These are phyloP conservation scores for Alternaria conjuncta DNA, from an alignment of 2,329 filamentous ascomycete genomes.

Conservation along the genomic window DNA sequence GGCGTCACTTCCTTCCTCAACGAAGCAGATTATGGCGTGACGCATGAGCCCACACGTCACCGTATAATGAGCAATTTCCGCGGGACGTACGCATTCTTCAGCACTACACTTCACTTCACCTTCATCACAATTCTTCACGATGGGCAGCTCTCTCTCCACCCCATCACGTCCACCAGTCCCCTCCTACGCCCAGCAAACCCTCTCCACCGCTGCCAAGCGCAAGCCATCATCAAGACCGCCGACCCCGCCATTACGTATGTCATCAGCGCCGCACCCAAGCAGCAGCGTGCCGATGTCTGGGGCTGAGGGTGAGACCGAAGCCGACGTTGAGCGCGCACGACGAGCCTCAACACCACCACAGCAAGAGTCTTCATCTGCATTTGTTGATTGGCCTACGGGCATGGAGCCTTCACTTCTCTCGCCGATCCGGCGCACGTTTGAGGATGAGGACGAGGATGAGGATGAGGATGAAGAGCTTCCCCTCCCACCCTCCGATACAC, in stretches of 20 bases:
- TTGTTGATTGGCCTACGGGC: background rate
- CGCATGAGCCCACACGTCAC: background rate
- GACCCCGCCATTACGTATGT: background rate
- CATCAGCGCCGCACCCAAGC: background rate
- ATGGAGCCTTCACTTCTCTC: background rate
- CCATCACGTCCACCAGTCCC: background rate
- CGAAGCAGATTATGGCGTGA: background rate
- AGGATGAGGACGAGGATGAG: background rate
- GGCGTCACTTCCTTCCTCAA: background rate
- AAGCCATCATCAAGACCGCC: background rate
- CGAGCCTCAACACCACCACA: background rate
- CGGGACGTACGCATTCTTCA: background rate
- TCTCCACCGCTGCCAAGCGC: background rate
- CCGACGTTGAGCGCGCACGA: background rate
- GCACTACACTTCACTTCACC: background rate
- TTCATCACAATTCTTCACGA: background rate
- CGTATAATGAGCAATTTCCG: background rate
- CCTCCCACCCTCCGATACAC: background rate
- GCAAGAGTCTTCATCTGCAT: background rate
- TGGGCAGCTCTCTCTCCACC: background rate
- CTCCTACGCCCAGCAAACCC: background rate
- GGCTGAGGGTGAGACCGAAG: background rate
- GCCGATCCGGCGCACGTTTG: background rate
- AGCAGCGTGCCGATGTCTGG: background rate
- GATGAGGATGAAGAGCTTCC: background rate